These are phyloP conservation scores for Penicillium rolfsii DNA, from an alignment of 2,329 filamentous ascomycete genomes.

Conservation along the genomic window DNA sequence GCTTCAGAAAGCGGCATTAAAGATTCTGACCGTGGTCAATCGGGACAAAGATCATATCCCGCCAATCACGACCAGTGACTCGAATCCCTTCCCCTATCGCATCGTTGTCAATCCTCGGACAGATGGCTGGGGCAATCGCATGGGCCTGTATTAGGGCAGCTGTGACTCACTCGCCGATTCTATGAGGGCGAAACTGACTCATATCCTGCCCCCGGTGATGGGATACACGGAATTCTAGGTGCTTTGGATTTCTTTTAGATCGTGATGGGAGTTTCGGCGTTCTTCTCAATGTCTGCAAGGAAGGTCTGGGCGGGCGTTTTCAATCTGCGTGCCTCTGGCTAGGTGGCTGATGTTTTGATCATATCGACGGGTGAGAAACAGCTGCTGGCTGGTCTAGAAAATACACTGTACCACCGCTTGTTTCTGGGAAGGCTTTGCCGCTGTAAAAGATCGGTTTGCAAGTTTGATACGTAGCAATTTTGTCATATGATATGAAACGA, in stretches of 20 bases:
- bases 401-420: background rate
- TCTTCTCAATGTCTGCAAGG: background rate
- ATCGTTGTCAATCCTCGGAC: conserved; percentile 85
- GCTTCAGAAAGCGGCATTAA: conserved; percentile 82
- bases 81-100: conserved; percentile 94
- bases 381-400: background rate
- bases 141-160: conserved; percentile 68
- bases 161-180: background rate
- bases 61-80: conserved; percentile 87
- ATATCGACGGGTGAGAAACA: background rate
- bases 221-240: conserved; percentile 10
- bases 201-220: background rate
- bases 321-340: background rate
- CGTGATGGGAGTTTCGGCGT: conserved; percentile 3
- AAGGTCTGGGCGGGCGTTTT: conserved; percentile 1
- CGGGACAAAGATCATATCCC: conserved; percentile 93
- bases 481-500: background rate
- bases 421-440: background rate
- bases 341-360: background rate
- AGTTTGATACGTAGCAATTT: background rate
- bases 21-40: conserved; percentile 86
- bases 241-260: background rate
- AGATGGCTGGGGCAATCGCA: conserved; percentile 76
- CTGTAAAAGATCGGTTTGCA: background rate
- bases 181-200: background rate